Conservation (phyloP, 2,329 filamentous ascomycete genomes). For the Aspergillus ochraceus region DNA sequence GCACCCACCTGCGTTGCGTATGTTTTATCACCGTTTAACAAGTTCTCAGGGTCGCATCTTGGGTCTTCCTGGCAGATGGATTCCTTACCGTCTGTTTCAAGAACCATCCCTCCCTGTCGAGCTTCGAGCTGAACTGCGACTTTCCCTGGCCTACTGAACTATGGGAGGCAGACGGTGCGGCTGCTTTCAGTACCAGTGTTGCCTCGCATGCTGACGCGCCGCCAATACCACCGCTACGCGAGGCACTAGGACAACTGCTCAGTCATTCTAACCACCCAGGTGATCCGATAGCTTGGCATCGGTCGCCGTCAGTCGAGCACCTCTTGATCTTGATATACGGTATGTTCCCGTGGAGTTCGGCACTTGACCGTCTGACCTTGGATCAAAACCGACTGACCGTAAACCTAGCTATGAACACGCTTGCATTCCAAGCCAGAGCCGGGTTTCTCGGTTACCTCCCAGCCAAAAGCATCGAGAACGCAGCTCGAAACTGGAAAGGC, state of each 20-base stretch:
- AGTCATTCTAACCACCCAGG: not conserved
- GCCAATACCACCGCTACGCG: not conserved
- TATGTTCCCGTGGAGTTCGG: not conserved
- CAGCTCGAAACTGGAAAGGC: conserved; percentile 29
- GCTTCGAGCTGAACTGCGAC: conserved; percentile 33
- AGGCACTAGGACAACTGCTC: not conserved
- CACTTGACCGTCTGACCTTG: not conserved
- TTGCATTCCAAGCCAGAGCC: conserved; percentile 29
- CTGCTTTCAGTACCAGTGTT: conserved; percentile 18
- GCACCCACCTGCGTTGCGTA: not conserved
- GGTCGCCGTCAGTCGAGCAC: not conserved
- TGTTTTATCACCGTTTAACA: not conserved
- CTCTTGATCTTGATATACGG: not conserved
- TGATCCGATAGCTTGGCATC: not conserved
- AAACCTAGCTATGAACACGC: not conserved
- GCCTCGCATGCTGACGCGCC: not conserved
- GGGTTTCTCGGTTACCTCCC: conserved; percentile 27
- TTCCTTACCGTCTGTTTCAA: conserved; percentile 36
- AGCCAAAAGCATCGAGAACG: conserved; percentile 25
- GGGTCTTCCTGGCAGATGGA: conserved; percentile 33
- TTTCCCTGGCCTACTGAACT: conserved; percentile 31
- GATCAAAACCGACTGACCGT: not conserved
- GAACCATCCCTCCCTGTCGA: conserved; percentile 29
- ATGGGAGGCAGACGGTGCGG: conserved; percentile 30
- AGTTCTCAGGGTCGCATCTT: conserved; percentile 21